These are phyloP conservation scores for Thelonectria blattea DNA, from an alignment of 2,329 filamentous ascomycete species.

Conservation along the genomic window DNA sequence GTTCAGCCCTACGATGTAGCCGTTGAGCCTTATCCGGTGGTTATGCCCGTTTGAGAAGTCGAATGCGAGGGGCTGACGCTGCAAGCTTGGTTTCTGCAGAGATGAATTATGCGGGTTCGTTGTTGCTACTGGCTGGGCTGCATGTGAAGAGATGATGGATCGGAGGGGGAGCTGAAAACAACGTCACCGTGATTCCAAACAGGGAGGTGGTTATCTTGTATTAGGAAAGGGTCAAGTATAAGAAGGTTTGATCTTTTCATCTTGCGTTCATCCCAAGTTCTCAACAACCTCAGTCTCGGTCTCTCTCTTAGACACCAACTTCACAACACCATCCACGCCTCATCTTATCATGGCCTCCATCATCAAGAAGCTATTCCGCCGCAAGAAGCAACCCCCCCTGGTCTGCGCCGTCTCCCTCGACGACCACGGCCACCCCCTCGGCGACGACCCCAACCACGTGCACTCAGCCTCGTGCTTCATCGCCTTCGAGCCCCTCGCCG, in stretches of 20 bases:
- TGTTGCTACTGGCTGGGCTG: background rate
- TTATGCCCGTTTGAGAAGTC: background rate
- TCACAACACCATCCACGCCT: background rate
- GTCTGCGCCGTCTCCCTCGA: constrained; percentile 42
- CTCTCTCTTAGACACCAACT: background rate
- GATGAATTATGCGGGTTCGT: background rate
- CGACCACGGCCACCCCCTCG: constrained; percentile 32
- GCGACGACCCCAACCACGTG: constrained; percentile 39
- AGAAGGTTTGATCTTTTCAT: background rate
- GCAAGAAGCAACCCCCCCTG: constrained; percentile 42
- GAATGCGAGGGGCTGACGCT: background rate
- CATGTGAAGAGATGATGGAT: background rate
- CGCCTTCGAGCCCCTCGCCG: constrained; percentile 41
- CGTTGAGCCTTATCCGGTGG: background rate
- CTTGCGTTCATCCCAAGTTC: too few relatives aligned
- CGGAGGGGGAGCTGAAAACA: background rate
- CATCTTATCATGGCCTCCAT: constrained; percentile 19
- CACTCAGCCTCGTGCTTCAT: constrained; percentile 44
- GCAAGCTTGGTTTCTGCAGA: background rate
- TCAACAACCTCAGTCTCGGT: background rate
- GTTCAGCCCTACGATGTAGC: background rate
- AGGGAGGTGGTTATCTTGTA: background rate
- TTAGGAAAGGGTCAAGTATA: background rate
- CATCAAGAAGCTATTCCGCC: constrained; percentile 37
- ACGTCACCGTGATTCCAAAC: background rate